Base-by-base conservation (phyloP, 2,329 filamentous ascomycete genomes). In the Verticillium albo-atrum region DNA sequence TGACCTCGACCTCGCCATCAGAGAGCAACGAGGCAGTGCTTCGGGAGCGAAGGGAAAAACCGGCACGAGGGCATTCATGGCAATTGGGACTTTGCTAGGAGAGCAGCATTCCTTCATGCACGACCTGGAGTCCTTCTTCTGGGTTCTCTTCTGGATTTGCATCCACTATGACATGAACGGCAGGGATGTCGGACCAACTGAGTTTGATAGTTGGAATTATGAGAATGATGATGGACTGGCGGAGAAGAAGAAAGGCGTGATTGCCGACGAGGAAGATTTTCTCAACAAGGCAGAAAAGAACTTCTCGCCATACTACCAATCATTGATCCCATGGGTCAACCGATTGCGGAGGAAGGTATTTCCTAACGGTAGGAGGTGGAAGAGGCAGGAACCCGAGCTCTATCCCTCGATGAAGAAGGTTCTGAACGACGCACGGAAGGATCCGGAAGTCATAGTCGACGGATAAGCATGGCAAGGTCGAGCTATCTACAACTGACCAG, bases 91-190 rank as follows among this genome's bases (percentile, higher is more conserved):
- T 2, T 73, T 82, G 42, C 59, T 72, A 7, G 73, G 71, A 30
- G 72, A 80, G 64, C 60, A 74, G 42, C 73, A 81, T 65, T 77
- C 70, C 2, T 79, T 78, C 32, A 79, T 79, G 69, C 74, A 82
- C 64, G 74, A 81, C 61, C 71, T 79, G 9, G 75, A 81, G 64
- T 82, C 75, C 3, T 80, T 81, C 61, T 81, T 79, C 66, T 81
- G 68, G 77, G 74, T 80, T 2, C 64, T 79, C 0, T 77, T 81
- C 61, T 81, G 71, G 77, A 75, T 79, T 63, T 78, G 72, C 60
- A 72, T 78, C 57, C 72, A 80, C 64, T 77, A 72, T 58, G 58
- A 73, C 17, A 70, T 68, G 15, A 52, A 65, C 50, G 56, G 58
- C 7, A 58, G 32, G 20, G 54, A 12, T n/a, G 1, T 9, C 10